Conservation (phyloP, 192 early-diverging fungal species). For the Coemansia sp. region DNA sequence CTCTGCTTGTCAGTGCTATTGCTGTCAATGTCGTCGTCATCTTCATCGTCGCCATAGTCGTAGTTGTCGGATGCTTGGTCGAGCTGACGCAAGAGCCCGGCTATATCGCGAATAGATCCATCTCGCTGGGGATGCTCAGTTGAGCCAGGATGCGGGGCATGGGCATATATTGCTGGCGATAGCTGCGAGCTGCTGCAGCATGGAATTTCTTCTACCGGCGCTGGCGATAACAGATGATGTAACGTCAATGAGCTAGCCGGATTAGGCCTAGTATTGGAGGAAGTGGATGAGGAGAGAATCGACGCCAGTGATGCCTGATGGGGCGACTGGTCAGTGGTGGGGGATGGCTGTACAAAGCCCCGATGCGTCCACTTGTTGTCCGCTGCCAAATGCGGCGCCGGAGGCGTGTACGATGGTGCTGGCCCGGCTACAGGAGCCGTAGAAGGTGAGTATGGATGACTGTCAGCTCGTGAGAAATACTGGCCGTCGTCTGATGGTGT, state of each 20-base stretch:
- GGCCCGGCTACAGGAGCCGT: neutral
- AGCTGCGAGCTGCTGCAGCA: neutral
- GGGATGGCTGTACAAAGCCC: neutral
- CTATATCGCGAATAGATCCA: slow-evolving; percentile 22
- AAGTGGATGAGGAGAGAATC: slow-evolving; percentile 7
- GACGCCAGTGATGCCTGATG: slow-evolving; percentile 18
- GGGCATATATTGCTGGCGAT: neutral
- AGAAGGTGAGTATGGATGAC: slow-evolving; percentile 1
- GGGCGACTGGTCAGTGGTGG: neutral
- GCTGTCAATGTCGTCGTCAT: neutral
- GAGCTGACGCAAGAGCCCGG: slow-evolving; percentile 29
- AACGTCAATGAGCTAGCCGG: slow-evolving; percentile 3
- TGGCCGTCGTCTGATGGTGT: slow-evolving; percentile 35
- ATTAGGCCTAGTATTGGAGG: neutral
- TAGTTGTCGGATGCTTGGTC: slow-evolving; percentile 27
- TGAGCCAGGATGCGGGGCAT: neutral
- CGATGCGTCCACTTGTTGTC: neutral
- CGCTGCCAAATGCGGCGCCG: slow-evolving; percentile 3
- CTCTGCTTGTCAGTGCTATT: neutral
- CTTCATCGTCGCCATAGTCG: neutral
- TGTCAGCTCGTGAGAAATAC: neutral
- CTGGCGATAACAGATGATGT: slow-evolving; percentile 13
- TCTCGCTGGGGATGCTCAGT: neutral
- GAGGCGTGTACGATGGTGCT: slow-evolving; percentile 1
- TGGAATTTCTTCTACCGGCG: neutral